Conservation (phyloP, 345 rosid genomes). For the Kandelia obovata region DNA sequence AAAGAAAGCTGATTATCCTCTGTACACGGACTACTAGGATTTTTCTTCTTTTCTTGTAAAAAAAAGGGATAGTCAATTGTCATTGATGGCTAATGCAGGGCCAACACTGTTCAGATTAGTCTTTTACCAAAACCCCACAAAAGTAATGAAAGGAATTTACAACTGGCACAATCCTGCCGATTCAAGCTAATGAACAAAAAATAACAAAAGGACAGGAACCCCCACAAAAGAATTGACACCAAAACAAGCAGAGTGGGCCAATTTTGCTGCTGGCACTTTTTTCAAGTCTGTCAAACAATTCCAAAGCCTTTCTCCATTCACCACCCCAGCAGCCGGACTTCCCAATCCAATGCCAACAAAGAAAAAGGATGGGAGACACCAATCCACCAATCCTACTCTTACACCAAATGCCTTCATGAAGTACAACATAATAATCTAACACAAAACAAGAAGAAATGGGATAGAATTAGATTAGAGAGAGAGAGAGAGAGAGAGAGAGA, state of each 20-base stretch:
- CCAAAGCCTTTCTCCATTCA: too few species aligned
- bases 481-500: background rate
- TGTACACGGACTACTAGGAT: too few species aligned
- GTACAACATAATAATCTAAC: too few species aligned
- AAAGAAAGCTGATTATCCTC: too few species aligned
- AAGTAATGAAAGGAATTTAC: background rate
- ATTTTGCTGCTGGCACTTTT: background rate
- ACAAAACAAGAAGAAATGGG: too few species aligned
- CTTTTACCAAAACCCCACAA: too few species aligned
- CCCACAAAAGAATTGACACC: background rate
- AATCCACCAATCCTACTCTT: too few species aligned
- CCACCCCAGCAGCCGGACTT: background rate
- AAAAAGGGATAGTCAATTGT: too few species aligned
- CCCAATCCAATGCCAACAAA: background rate
- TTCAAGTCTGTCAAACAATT: background rate
- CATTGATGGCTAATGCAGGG: too few species aligned
- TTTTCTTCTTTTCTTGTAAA: too few species aligned
- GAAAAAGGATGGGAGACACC: background rate
- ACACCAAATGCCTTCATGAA: too few species aligned
- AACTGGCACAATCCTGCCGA: conserved; percentile 5
- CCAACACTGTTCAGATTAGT: too few species aligned
- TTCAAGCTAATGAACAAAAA: background rate
- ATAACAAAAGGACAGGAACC: background rate
- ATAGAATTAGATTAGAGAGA: background rate
- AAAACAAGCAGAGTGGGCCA: background rate